These are phyloP conservation scores for Euclidium syriacum DNA, from an alignment of 345 rosid species.

Conservation along the genomic window DNA sequence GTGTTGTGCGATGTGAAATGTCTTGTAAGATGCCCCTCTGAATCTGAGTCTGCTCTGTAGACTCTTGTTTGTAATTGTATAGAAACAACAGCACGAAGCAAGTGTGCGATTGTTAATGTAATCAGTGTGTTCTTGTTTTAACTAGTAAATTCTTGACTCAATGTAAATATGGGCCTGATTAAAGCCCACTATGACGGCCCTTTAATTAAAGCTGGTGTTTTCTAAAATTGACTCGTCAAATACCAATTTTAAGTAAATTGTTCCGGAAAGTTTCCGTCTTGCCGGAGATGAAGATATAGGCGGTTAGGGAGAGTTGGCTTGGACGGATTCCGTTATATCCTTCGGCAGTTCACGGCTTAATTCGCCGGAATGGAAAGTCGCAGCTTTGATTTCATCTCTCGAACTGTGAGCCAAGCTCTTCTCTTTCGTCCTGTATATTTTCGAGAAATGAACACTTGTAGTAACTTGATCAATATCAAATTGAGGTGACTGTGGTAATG, in stretches of 20 bases:
- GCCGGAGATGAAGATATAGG: slow-evolving; percentile 25
- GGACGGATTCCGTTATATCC: slow-evolving; percentile 1
- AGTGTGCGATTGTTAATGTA: not conserved
- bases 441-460: not conserved
- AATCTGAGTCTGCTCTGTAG: slow-evolving; percentile 18
- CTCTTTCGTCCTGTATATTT: not conserved
- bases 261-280: not conserved
- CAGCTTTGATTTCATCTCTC: slow-evolving; percentile 7
- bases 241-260: not conserved
- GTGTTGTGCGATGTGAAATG: slow-evolving; percentile 32
- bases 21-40: slow-evolving; percentile 20
- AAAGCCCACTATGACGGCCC: slow-evolving; percentile 7
- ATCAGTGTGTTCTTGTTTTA: not conserved
- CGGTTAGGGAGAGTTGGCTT: slow-evolving; percentile 7
- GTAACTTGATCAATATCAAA: not conserved
- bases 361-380: not conserved
- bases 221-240: not conserved
- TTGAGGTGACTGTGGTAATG: not conserved
- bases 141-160: not conserved
- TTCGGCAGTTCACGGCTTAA: not conserved
- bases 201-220: not conserved
- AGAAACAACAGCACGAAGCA: not conserved
- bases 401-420: slow-evolving; percentile 24
- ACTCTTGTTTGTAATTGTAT: not conserved
- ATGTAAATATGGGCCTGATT: slow-evolving; percentile 1